phyloP scores from a whole-genome alignment of 768 basidiomycete species.

The Russula sp. region DNA sequence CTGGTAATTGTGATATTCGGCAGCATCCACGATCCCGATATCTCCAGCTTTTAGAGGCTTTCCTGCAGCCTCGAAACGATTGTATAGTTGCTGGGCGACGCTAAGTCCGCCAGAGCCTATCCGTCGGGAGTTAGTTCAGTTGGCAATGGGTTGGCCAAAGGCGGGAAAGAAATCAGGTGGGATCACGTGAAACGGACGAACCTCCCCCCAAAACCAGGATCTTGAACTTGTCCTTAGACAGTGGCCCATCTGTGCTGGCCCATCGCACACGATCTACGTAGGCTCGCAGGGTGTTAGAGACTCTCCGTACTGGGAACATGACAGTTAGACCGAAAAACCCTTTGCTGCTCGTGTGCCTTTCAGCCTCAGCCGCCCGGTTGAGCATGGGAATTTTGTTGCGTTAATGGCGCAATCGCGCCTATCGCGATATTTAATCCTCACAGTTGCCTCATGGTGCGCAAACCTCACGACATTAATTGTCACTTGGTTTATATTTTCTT shows the following conservation, averaged over 20 bases:
- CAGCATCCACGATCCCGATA: slow-evolving; percentile 81
- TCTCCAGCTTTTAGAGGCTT: slow-evolving; percentile 69
- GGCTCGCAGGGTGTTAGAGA: slow-evolving; percentile 9
- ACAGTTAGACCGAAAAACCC: neutral
- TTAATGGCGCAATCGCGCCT: slow-evolving; percentile 10
- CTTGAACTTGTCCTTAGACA: slow-evolving; percentile 61
- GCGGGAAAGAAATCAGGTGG: neutral
- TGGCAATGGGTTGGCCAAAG: neutral
- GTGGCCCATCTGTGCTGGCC: slow-evolving; percentile 40
- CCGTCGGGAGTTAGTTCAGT: neutral
- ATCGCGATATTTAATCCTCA: neutral
- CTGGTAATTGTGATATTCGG: slow-evolving; percentile 83
- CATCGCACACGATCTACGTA: slow-evolving; percentile 26
- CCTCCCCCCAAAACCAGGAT: slow-evolving; percentile 88
- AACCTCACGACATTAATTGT: neutral
- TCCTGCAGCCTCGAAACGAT: slow-evolving; percentile 69
- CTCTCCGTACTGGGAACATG: slow-evolving; percentile 23
- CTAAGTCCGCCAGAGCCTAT: slow-evolving; percentile 78
- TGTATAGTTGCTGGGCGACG: slow-evolving; percentile 84
- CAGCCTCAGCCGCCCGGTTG: neutral
- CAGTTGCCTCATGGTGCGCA: neutral
- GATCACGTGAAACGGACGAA: slow-evolving; percentile 37
- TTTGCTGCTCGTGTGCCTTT: neutral
- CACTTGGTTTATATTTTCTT: neutral
- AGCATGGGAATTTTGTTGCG: slow-evolving; percentile 12